phyloP scores from a whole-genome alignment of 805 yeast species.

The Metschnikowia corniflorae region DNA sequence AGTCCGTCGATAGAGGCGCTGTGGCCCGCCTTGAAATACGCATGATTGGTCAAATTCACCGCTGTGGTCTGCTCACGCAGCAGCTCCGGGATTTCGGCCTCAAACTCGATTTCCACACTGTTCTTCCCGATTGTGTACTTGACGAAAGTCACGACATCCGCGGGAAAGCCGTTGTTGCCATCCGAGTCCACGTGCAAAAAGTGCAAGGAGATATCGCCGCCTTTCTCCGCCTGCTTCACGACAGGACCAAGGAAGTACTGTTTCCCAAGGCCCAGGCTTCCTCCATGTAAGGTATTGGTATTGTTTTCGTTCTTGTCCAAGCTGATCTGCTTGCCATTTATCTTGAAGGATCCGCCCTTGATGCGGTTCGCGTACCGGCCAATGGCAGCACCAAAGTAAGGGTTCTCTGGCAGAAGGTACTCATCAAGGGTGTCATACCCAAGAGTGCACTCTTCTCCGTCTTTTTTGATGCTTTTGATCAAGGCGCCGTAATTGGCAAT shows the following conservation, averaged over 20 bases:
- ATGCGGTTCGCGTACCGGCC: conserved; percentile 67
- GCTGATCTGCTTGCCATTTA: conserved; percentile 39
- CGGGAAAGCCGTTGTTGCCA: conserved; percentile 59
- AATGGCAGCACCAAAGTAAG: conserved; percentile 60
- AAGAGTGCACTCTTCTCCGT: conserved; percentile 37
- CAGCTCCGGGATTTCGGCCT: conserved; percentile 29
- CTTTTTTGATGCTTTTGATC: conserved; percentile 39
- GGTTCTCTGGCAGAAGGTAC: conserved; percentile 31
- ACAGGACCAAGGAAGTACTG: conserved; percentile 53
- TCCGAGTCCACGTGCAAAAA: conserved; percentile 45
- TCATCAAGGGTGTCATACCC: conserved; percentile 35
- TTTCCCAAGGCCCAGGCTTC: conserved; percentile 49
- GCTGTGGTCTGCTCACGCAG: conserved; percentile 42
- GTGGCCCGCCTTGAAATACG: conserved; percentile 51
- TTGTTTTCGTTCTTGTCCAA: conserved; percentile 42
- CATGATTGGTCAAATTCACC: conserved; percentile 59
- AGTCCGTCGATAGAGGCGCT: conserved; percentile 31
- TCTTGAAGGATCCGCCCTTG: conserved; percentile 37
- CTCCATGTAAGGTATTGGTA: conserved; percentile 47
- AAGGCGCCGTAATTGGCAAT: conserved; percentile 52
- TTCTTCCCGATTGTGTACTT: conserved; percentile 40
- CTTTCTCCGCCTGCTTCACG: conserved; percentile 28
- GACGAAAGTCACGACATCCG: conserved; percentile 45
- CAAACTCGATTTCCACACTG: conserved; percentile 48
- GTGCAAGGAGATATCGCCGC: conserved; percentile 29